A percentile compares a stretch with the other conserved stretches of the same genome.
These are phyloP conservation scores for Cryptococcus deneoformans DNA, from an alignment of 1,284 basidiomycete genomes.

Conservation along the genomic window DNA sequence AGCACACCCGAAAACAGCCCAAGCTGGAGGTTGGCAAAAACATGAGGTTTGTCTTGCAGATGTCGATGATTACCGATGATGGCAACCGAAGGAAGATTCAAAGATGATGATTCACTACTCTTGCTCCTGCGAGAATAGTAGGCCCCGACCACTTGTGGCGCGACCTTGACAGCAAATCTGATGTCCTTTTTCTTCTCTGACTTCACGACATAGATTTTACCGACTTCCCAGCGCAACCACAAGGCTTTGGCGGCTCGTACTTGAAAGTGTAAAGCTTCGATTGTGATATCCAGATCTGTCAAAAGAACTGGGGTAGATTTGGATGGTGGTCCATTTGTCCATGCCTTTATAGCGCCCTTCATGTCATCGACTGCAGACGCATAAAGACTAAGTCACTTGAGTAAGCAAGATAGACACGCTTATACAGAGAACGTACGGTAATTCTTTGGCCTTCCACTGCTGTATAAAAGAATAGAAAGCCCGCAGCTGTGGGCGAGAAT, in stretches of 20 bases:
- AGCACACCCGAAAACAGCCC: conserved; percentile 45
- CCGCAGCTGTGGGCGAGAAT: conserved; percentile 35
- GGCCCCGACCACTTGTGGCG: conserved; percentile 37
- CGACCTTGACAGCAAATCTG: conserved; percentile 31
- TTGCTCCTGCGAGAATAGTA: conserved; percentile 27
- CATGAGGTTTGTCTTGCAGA: conserved; percentile 1
- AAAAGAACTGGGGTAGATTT: background rate
- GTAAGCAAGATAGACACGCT: conserved; percentile 5
- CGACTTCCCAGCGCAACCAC: conserved; percentile 44
- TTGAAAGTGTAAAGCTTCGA: conserved; percentile 24
- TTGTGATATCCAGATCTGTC: conserved; percentile 23
- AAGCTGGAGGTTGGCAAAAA: conserved; percentile 32
- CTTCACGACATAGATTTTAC: conserved; percentile 22
- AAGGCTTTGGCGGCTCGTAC: conserved; percentile 36
- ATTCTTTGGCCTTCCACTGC: conserved; percentile 33
- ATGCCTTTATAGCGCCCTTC: background rate
- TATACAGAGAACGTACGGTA: conserved; percentile 20
- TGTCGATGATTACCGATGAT: conserved; percentile 16
- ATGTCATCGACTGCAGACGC: conserved; percentile 8
- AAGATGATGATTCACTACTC: conserved; percentile 21
- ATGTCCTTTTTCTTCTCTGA: conserved; percentile 9
- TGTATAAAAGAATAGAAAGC: conserved; percentile 36
- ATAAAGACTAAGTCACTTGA: conserved; percentile 16
- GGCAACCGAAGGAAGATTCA: conserved; percentile 25
- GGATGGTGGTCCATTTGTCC: background rate